Base-by-base conservation (phyloP, 2,329 filamentous ascomycete genomes). In the Pestalotiopsis sp. region DNA sequence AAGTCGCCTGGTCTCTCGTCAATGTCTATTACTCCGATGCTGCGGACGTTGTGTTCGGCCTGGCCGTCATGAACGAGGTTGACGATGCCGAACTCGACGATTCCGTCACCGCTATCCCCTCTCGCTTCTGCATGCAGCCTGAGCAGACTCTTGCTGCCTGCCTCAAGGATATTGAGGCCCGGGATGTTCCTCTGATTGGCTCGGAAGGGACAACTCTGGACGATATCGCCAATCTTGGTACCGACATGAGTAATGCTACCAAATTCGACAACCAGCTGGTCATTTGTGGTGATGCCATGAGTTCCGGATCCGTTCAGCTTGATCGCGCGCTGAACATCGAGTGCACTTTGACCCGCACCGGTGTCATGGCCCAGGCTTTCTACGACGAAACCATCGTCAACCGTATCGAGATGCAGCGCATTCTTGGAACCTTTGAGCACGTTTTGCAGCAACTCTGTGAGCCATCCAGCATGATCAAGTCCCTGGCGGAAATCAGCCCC, bases 11-110 rank as follows among this genome's bases (percentile, higher is more conserved):
- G 61, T 39, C 66, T 45, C 66, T 68, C 17, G 66, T 68, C 20
- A 64, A 63, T 27, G 60, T 68, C 9, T 63, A 68, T 20, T 68
- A 68, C 27, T 68, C 66, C 12, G 66, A 68, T 45, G 60, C 66
- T 17, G 66, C 63, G 36, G 66, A 68, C 13, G 61, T 64, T 57
- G 66, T 63, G 12, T 68, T 64, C 31, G 59, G 59, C 9, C n/a
- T 68, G 41, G 66, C 66, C 20, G 60, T 52, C 49, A 64, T 20
- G 66, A 58, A 23, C 27, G 56, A 45, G 49, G 41, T 31, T 20
- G 59, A 62, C 11, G 59, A 62, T n/a, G 36, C 59, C 27, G 59
- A 59, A 31, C 14, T 58, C n/a, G 60, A 64, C 9, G 60, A 25
- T 27, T 56, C 41, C 1, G 41, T 59, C 17, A 59, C 66, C 0